Base-by-base conservation (phyloP, 768 basidiomycete species). In the Boletales sp. region DNA sequence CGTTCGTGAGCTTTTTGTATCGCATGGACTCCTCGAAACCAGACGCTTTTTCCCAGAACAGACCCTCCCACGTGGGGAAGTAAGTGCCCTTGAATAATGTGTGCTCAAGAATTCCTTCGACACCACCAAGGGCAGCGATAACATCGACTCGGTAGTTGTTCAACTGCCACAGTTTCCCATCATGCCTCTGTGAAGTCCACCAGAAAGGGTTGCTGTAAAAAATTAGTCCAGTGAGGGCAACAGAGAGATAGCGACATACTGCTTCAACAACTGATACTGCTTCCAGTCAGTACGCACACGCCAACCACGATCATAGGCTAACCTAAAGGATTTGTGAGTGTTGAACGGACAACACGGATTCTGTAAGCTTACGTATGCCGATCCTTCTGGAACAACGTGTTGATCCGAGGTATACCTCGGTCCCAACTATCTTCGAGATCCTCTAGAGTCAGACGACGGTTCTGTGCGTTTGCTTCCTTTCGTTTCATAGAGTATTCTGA, bases 371-470 rank as follows among this genome's bases (percentile, higher is more conserved):
- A 87, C 76, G 94, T 97, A 56, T 95, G 94, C 14, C 93, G 83
- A 63, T 97, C 95, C 74, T 95, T 97, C 74, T 98, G 95, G 88
- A 97, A 99, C 40, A 99, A 74, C 0, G 95, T 98, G 72, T 97
- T 97, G 76, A 99, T 98, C 60, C 97, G 85, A 47, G 94, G 94
- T 65, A 97, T 97, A 72, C 94, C 94, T 57, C 94, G 87, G 71
- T 97, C 95, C 95, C 95, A 98, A 61, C 88, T 92, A 64, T 99
- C 94, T 67, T 98, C 97, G 24, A 98, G 78, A 76, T 98, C 97
- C 67, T 99, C 97, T 17, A 99, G 76, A 2, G 97, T 99, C 47
- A 99, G 77, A 14, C 97, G 86, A 48, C 95, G 87, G 71, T 98
- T 97, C 67, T 97, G 93, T 1, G 97, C 95, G 56, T 94, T 97